A percentile compares a stretch with the other conserved stretches of the same genome.
phyloP scores from a whole-genome alignment of 2,329 filamentous ascomycete species.

The Aspergillus pseudoglaucus region DNA sequence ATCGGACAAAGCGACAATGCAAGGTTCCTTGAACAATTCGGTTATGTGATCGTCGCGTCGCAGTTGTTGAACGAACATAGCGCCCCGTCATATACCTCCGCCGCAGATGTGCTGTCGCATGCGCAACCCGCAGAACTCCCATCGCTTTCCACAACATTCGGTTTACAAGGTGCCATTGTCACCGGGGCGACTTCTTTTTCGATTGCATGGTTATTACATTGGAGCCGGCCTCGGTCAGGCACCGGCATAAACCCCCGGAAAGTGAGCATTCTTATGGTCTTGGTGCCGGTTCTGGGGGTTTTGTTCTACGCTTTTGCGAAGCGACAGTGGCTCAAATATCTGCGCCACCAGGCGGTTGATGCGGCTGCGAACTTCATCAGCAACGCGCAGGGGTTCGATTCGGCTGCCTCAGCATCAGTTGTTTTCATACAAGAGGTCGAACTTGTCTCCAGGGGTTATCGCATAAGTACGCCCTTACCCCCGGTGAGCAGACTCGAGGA shows the following conservation, averaged over 20 bases:
- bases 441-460: constrained; percentile 82
- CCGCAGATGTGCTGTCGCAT: constrained; percentile 27
- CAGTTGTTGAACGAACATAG: constrained; percentile 67
- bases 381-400: constrained; percentile 74
- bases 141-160: constrained; percentile 44
- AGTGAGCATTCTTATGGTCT: constrained; percentile 31
- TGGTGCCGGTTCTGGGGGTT: constrained; percentile 49
- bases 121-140: constrained; percentile 23
- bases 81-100: constrained; percentile 35
- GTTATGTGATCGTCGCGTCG: constrained; percentile 87
- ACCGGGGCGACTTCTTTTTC: constrained; percentile 58
- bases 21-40: constrained; percentile 84
- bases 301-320: constrained; percentile 66
- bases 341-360: constrained; percentile 66
- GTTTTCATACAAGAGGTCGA: constrained; percentile 92
- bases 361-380: constrained; percentile 63
- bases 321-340: constrained; percentile 73
- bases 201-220: constrained; percentile 63
- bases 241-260: constrained; percentile 34
- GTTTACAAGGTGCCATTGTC: constrained; percentile 58
- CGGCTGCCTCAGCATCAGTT: constrained; percentile 66
- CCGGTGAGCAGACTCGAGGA: constrained; percentile 91
- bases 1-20: constrained; percentile 73
- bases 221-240: constrained; percentile 55
- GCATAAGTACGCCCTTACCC: constrained; percentile 79